Evolutionary conservation across 805 yeast species (phyloP).

Genomic region (Wickerhamiella domercqiae): DNA sequence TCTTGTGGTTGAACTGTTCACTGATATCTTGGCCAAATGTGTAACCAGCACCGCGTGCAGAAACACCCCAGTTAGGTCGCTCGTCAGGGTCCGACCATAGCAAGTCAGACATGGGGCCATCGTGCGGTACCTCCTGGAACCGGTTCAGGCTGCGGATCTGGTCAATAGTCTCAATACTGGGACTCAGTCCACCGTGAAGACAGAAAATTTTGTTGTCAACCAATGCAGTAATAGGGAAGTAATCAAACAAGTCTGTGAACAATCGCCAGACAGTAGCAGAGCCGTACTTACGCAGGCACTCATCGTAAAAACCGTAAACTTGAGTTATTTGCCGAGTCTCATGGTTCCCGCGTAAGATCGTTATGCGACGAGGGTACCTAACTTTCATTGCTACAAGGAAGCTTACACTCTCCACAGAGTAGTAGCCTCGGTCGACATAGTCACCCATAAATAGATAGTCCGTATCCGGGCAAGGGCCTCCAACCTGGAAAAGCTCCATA

Average conservation of each 20-base stretch:
- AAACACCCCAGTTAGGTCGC: conserved; percentile 95
- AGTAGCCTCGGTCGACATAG: conserved; percentile 81
- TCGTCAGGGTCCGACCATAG: conserved; percentile 97
- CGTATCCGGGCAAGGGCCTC: conserved; percentile 90
- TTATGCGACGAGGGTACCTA: conserved; percentile 81
- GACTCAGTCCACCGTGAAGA: conserved; percentile 92
- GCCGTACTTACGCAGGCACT: conserved; percentile 88
- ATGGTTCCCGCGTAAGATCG: conserved; percentile 89
- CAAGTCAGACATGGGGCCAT: conserved; percentile 95
- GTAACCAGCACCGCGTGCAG: conserved; percentile 98
- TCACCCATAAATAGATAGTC: conserved; percentile 80
- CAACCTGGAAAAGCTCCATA: conserved; percentile 87
- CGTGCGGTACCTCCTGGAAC: conserved; percentile 95
- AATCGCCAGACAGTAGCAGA: conserved; percentile 87
- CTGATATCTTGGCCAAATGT: conserved; percentile 95
- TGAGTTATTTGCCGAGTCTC: conserved; percentile 94
- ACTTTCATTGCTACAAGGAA: conserved; percentile 89
- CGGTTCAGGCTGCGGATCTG: conserved; percentile 86
- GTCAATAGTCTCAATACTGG: conserved; percentile 90
- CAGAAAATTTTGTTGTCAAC: conserved; percentile 89
- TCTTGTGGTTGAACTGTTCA: conserved; percentile 90
- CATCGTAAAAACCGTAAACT: conserved; percentile 93
- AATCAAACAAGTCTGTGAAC: conserved; percentile 86
- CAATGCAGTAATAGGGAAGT: conserved; percentile 88
- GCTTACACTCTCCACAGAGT: conserved; percentile 84